Percentiles rank a stretch among this genome's conserved stretches.
phyloP scores from a whole-genome alignment of 2,329 filamentous ascomycete species.

The Pezicula carpinea region DNA sequence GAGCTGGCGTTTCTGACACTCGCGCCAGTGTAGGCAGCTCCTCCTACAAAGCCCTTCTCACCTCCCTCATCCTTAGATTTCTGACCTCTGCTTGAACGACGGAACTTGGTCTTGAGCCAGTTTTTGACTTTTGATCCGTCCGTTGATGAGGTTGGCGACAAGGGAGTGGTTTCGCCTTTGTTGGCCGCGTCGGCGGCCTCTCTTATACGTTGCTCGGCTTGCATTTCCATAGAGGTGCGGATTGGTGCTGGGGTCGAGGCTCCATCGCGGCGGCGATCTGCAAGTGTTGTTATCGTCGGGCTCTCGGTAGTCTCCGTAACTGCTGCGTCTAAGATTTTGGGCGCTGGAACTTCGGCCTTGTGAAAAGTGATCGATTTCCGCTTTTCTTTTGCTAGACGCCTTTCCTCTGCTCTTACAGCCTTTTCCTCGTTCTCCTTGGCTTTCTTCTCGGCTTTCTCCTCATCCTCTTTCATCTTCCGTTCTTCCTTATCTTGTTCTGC shows the following conservation, averaged over 20 bases:
- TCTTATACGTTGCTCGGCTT: slow-evolving; percentile 18
- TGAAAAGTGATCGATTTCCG: slow-evolving; percentile 34
- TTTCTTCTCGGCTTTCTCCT: slow-evolving; percentile 44
- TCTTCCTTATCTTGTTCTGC: slow-evolving; percentile 34
- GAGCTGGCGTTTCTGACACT: slow-evolving; percentile 40
- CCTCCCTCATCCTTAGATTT: slow-evolving; percentile 11
- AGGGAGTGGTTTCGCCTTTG: slow-evolving; percentile 13
- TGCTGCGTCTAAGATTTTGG: neutral
- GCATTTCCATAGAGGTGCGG: slow-evolving; percentile 25
- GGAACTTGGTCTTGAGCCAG: slow-evolving; percentile 52
- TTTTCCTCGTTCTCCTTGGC: slow-evolving; percentile 48
- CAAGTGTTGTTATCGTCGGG: slow-evolving; percentile 3
- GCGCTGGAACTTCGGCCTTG: neutral
- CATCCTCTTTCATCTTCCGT: slow-evolving; percentile 38
- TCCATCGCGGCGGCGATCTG: slow-evolving; percentile 11
- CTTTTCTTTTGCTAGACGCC: slow-evolving; percentile 46
- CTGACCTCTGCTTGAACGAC: slow-evolving; percentile 22
- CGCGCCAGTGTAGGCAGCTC: slow-evolving; percentile 40
- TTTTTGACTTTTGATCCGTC: slow-evolving; percentile 32
- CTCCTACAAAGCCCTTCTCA: slow-evolving; percentile 44
- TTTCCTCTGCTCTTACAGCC: slow-evolving; percentile 48
- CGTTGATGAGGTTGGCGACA: slow-evolving; percentile 15
- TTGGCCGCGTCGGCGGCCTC: slow-evolving; percentile 18
- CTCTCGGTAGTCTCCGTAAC: neutral
- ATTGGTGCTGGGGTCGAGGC: slow-evolving; percentile 9